phyloP scores from a whole-genome alignment of 345 rosid genomes.

The Eucalyptus virginea region DNA sequence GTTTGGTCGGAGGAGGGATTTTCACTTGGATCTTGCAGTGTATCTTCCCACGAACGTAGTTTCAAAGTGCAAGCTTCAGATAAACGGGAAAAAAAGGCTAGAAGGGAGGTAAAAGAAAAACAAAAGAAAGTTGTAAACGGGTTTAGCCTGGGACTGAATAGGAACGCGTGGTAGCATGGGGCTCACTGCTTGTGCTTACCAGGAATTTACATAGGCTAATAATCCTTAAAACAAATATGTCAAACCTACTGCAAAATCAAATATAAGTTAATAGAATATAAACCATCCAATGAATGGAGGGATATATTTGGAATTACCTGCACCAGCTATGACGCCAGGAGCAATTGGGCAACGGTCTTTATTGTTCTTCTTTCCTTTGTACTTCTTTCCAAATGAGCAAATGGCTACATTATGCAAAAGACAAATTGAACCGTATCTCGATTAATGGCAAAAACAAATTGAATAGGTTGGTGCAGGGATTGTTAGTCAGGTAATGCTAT shows the following conservation, averaged over 20 bases:
- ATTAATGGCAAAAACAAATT: not conserved
- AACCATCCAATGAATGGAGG: not conserved
- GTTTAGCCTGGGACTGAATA: not conserved
- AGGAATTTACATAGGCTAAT: not conserved
- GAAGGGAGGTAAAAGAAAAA: not conserved
- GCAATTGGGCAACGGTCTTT: rapidly evolving
- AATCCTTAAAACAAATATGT: not conserved
- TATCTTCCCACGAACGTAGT: not conserved
- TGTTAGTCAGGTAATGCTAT: not conserved
- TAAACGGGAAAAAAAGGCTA: not conserved
- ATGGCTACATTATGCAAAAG: not conserved
- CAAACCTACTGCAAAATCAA: not conserved
- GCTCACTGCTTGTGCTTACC: not conserved
- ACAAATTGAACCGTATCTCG: rapidly evolving
- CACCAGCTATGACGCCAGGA: not conserved
- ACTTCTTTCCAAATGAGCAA: rapidly evolving
- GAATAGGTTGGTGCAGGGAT: not conserved
- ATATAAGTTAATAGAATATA: not conserved
- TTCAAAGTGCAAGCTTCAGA: not conserved
- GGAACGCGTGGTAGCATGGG: not conserved
- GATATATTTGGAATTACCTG: not conserved
- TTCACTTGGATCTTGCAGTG: not conserved
- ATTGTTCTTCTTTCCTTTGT: not conserved
- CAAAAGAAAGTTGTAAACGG: not conserved
- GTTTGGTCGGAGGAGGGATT: not conserved